Evolutionary conservation across 352 stramenopile genomes (phyloP).

Genomic region (Pythium oligandrum): DNA sequence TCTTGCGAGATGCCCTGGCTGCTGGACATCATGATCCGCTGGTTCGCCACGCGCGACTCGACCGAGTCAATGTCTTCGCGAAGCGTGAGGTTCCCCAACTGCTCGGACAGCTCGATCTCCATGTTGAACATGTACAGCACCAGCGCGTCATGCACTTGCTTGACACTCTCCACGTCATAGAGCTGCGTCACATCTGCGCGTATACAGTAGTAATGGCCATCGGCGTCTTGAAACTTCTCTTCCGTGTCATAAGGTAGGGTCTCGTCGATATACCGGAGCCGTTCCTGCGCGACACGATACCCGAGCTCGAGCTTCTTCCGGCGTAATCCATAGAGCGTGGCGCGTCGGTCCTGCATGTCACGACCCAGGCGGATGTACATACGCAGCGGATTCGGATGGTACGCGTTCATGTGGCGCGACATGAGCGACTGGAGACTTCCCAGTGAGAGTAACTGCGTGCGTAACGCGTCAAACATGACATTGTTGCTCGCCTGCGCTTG

Average conservation of each 20-base stretch:
- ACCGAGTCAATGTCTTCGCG: conserved; percentile 38
- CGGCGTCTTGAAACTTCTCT: not conserved
- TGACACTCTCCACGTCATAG: conserved; percentile 24
- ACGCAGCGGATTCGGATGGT: not conserved
- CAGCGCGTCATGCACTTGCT: conserved; percentile 37
- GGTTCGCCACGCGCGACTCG: conserved; percentile 22
- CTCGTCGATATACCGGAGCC: not conserved
- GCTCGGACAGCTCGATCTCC: conserved; percentile 48
- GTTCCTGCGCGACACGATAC: not conserved
- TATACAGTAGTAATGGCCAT: not conserved
- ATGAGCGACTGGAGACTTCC: too few species aligned
- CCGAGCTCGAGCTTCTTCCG: not conserved
- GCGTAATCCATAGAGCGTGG: not conserved
- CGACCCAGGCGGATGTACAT: not conserved
- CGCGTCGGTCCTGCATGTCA: not conserved
- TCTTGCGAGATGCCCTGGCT: conserved; percentile 6
- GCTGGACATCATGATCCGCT: conserved; percentile 28
- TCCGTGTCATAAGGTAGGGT: not conserved
- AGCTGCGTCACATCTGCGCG: conserved; percentile 34
- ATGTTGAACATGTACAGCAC: conserved; percentile 38
- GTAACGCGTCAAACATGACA: too few species aligned
- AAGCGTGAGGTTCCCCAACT: conserved; percentile 34
- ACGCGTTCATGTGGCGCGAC: too few species aligned
- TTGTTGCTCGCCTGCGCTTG: too few species aligned
- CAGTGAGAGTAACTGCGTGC: too few species aligned